Conservation (phyloP, 1,139 yeast genomes). For the Saccharomyces hybrid region DNA sequence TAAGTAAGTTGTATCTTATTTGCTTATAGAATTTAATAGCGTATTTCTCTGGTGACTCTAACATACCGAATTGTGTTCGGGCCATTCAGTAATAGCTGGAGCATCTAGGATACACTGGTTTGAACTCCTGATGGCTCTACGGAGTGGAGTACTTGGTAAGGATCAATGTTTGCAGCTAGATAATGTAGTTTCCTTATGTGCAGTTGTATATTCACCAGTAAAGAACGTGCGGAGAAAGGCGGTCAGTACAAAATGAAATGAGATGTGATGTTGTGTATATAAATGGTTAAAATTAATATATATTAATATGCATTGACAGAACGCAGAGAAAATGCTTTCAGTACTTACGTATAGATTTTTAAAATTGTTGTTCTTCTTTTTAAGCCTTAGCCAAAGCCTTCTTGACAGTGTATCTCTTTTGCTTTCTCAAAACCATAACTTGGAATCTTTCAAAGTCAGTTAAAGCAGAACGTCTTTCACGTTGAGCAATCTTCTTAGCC, state of each 20-base stretch:
- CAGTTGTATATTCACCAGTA: background rate
- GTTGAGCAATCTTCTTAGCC: constrained; percentile 97
- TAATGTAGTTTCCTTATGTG: background rate
- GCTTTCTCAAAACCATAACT: constrained; percentile 94
- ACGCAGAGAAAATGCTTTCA: background rate
- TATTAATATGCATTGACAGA: background rate
- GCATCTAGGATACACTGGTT: background rate
- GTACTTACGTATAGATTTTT: background rate
- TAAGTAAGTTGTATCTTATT: background rate
- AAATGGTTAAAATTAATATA: background rate
- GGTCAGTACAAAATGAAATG: background rate
- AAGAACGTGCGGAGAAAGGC: background rate
- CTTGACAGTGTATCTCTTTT: constrained; percentile 89
- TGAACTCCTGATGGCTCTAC: background rate
- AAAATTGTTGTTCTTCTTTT: background rate
- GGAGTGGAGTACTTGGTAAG: background rate
- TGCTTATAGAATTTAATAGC: background rate
- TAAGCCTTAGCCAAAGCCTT: constrained; percentile 88
- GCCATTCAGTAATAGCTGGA: background rate
- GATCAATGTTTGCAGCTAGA: background rate
- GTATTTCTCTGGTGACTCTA: background rate
- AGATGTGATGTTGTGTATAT: background rate
- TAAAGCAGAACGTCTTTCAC: constrained; percentile 85
- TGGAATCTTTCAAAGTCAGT: constrained; percentile 99
- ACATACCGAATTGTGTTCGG: background rate